Base-by-base conservation (phyloP, 257 asterid species). In the Avicennia marina region DNA sequence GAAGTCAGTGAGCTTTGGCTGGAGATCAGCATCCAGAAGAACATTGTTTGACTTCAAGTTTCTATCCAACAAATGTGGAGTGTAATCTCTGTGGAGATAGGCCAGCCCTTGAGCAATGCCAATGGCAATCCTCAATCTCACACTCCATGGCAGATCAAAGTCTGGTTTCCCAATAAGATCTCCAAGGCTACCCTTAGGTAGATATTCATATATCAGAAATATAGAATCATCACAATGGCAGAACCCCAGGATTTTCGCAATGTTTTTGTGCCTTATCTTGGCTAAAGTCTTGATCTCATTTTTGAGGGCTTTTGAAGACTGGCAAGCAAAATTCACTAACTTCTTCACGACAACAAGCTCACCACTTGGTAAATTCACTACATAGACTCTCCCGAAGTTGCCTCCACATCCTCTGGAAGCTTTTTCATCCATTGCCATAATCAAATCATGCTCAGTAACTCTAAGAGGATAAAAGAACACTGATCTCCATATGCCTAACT, bases 81-180 rank as follows among this genome's bases (percentile, higher is more conserved):
- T 54, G 66, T 83, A 89, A 66, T 89, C 97, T 50, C 54, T 68
- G 62, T 89, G 94, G 60, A 89, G 89, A 75, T 89, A 89, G 11
- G 84, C 93, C n/a, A 86, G 74, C 54, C 86, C 97, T 60, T 78
- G 94, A 59, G 94, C 97, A 61, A 81, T 58, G 22, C 95, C 95
- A 27, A 83, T 68, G 24, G 84, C 94, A 20, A 83, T 83, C 78
- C 53, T 82, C 76, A 89, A 43, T 58, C 97, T 63, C 34, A 69
- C 59, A 26, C 60, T 69, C 97, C 97, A 89, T 31, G 85, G 81
- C 29, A 89, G 46, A 58, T 64, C 38, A 45, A 76, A 75, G 27
- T 57, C 81, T 8, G 72, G 49, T 53, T 76, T 58, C 25, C 74
- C 78, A 53, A 81, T 62, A 40, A 89, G 46, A 73, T 89, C 95